Conservation (phyloP, 345 rosid species). For the Camelina neglecta region DNA sequence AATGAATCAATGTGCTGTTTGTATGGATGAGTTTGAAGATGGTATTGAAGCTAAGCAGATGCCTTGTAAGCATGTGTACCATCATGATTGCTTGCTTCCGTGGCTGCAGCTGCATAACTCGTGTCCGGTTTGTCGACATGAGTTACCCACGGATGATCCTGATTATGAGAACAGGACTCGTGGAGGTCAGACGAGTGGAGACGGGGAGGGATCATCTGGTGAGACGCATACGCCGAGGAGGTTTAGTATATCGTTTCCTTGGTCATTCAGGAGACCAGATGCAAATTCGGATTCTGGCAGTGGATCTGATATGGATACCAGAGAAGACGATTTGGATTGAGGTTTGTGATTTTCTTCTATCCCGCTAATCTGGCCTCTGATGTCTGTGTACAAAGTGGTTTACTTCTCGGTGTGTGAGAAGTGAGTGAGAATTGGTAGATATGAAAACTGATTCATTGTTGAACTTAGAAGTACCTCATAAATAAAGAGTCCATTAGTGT, state of each 20-base stretch:
- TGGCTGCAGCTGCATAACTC: slow-evolving; percentile 76
- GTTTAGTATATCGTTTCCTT: slow-evolving; percentile 63
- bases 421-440: not conserved
- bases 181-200: slow-evolving; percentile 40
- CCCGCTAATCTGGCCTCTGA: not conserved
- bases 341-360: slow-evolving; percentile 35
- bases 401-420: not conserved
- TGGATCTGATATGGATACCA: slow-evolving; percentile 52
- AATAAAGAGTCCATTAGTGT: too few species aligned
- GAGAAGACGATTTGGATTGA: slow-evolving; percentile 66
- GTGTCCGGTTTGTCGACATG: slow-evolving; percentile 72
- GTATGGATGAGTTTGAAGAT: slow-evolving; percentile 66
- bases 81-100: slow-evolving; percentile 64
- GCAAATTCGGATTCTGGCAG: slow-evolving; percentile 41
- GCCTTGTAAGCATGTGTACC: slow-evolving; percentile 77
- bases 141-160: slow-evolving; percentile 68
- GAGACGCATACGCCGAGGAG: slow-evolving; percentile 55
- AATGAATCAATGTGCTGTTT: slow-evolving; percentile 65
- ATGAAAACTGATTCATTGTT: not conserved
- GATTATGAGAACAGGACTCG: slow-evolving; percentile 59
- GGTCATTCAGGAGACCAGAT: slow-evolving; percentile 50
- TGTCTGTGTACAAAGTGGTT: slow-evolving; percentile 2
- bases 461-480: not conserved
- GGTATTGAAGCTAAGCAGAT: slow-evolving; percentile 56
- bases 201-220: slow-evolving; percentile 22